Conservation (phyloP, 345 rosid genomes). For the Schrenkiella parvula region DNA sequence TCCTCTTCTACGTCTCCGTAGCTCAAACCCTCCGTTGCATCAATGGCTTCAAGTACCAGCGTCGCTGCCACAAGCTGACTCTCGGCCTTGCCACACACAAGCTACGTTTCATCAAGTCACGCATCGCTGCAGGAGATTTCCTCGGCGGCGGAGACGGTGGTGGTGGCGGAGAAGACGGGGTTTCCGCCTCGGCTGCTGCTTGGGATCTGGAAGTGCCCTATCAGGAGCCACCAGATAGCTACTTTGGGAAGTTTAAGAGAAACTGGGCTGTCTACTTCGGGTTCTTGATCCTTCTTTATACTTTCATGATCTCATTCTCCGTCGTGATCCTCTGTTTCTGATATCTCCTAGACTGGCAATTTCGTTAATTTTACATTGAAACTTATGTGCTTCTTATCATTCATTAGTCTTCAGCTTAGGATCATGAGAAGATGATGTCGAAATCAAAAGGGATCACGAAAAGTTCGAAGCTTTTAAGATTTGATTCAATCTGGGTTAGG, state of each 20-base stretch:
- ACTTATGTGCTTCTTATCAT: neutral
- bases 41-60: conserved; percentile 96
- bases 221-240: conserved; percentile 93
- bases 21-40: conserved; percentile 92
- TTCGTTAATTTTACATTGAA: neutral
- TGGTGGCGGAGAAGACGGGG: conserved; percentile 35
- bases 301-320: conserved; percentile 73
- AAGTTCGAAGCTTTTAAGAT: neutral
- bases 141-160: conserved; percentile 16
- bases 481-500: neutral
- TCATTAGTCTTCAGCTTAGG: neutral
- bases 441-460: neutral
- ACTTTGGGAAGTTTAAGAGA: conserved; percentile 92
- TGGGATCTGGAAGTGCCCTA: conserved; percentile 89
- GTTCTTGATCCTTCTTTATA: conserved; percentile 78
- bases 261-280: conserved; percentile 95
- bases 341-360: neutral
- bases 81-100: conserved; percentile 87
- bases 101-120: conserved; percentile 70
- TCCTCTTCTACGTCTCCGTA: conserved; percentile 86
- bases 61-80: conserved; percentile 96
- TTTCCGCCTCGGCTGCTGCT: conserved; percentile 29
- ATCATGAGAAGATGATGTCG: neutral
- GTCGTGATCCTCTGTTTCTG: conserved; percentile 84
- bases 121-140: conserved; percentile 44